A percentile compares a stretch with the other conserved stretches of the same genome.
Conservation (phyloP, 148 eudicot species). For the Pouteria glomerata region DNA sequence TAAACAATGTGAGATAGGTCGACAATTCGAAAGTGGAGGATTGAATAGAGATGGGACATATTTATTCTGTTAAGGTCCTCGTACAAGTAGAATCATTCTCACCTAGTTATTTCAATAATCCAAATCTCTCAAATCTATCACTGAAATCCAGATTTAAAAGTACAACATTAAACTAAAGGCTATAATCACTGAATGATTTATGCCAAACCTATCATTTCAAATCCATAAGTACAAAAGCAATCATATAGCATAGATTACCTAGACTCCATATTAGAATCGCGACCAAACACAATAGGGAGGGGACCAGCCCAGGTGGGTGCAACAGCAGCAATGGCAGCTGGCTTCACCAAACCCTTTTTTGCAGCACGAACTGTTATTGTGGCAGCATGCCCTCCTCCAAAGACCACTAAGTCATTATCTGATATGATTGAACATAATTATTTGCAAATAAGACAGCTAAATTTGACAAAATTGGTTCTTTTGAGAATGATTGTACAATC, state of each 20-base stretch:
- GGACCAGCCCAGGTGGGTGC: slow-evolving; percentile 99
- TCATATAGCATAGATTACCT: slow-evolving; percentile 54
- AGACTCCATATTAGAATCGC: slow-evolving; percentile 75
- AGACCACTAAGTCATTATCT: slow-evolving; percentile 66
- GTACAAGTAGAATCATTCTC: too few species aligned
- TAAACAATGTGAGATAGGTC: too few species aligned
- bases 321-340: slow-evolving; percentile 79
- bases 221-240: too few species aligned
- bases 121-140: too few species aligned
- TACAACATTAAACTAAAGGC: too few species aligned
- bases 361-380: slow-evolving; percentile 73
- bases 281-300: slow-evolving; percentile 92
- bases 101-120: too few species aligned
- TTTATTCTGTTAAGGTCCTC: too few species aligned
- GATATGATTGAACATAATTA: slow-evolving; percentile 10
- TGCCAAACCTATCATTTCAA: too few species aligned
- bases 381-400: slow-evolving; percentile 98
- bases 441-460: background rate
- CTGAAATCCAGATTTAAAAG: too few species aligned
- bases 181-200: too few species aligned
- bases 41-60: too few species aligned
- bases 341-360: slow-evolving; percentile 78
- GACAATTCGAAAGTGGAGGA: too few species aligned
- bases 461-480: background rate
- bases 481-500: background rate